These are phyloP conservation scores for Ocimum tenuiflorum DNA, from an alignment of 257 asterid species.

Conservation along the genomic window DNA sequence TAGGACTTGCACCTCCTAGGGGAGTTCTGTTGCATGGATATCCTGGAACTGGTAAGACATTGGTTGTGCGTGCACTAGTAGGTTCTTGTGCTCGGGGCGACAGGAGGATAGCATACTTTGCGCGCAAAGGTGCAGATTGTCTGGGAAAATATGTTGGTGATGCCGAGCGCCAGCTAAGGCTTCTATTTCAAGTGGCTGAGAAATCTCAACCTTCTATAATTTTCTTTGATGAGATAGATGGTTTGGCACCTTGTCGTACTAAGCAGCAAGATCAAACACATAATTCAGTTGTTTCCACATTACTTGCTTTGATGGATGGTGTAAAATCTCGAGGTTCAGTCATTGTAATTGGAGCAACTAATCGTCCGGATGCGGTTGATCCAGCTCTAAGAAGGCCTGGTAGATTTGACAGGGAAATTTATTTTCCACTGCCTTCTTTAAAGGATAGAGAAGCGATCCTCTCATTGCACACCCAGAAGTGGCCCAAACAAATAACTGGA, in stretches of 20 bases:
- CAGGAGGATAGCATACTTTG: conserved; percentile 89
- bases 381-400: conserved; percentile 99
- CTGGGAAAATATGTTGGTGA: conserved; percentile 99
- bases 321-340: conserved; percentile 95
- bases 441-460: conserved; percentile 91
- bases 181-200: conserved; percentile 94
- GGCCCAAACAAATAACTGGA: conserved; percentile 89
- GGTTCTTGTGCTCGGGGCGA: conserved; percentile 98
- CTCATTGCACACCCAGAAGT: conserved; percentile 76
- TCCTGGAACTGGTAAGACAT: conserved; percentile 98
- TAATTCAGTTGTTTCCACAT: conserved; percentile 95
- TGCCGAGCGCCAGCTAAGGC: conserved; percentile 96
- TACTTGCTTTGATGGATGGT: conserved; percentile 98
- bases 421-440: conserved; percentile 84
- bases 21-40: conserved; percentile 97
- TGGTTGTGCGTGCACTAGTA: conserved; percentile 94
- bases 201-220: conserved; percentile 97
- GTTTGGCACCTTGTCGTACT: conserved; percentile 94
- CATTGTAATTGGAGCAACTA: conserved; percentile 96
- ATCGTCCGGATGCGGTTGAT: conserved; percentile 96
- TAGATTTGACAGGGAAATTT: conserved; percentile 93
- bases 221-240: conserved; percentile 97
- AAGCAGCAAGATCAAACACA: conserved; percentile 97
- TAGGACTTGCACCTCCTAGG: conserved; percentile 93
- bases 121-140: conserved; percentile 99